phyloP scores from a whole-genome alignment of 2,329 filamentous ascomycete genomes.

The Ophiosphaerella narmari region DNA sequence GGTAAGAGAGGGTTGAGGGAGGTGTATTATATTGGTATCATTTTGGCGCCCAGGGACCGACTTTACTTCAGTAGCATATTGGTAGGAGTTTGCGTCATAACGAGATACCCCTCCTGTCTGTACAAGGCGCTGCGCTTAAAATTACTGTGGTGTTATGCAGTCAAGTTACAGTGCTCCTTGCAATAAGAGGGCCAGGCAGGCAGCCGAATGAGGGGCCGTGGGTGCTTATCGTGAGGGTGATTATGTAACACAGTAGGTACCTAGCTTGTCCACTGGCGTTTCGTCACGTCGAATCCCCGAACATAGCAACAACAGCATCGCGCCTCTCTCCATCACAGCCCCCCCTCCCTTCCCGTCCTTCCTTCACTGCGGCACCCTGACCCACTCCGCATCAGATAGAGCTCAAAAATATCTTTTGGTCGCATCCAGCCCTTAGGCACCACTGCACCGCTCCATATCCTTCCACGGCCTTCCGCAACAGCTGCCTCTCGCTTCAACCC shows the following conservation, averaged over 20 bases:
- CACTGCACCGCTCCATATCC: slow-evolving; percentile 44
- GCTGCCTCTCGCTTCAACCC: slow-evolving; percentile 26
- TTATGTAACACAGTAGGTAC: not conserved
- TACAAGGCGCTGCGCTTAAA: not conserved
- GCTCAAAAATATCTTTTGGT: slow-evolving; percentile 14
- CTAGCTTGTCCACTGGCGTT: slow-evolving; percentile 13
- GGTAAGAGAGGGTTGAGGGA: not conserved
- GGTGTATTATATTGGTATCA: slow-evolving; percentile 13
- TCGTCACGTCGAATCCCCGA: slow-evolving; percentile 31
- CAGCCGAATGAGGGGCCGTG: slow-evolving; percentile 10
- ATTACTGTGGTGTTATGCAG: not conserved
- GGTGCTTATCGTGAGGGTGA: slow-evolving; percentile 7
- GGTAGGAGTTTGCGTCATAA: slow-evolving; percentile 31
- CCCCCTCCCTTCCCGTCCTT: slow-evolving; percentile 34
- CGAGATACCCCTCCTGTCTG: slow-evolving; percentile 36
- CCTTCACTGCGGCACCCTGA: slow-evolving; percentile 30
- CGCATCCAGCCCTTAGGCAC: slow-evolving; percentile 33
- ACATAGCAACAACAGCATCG: slow-evolving; percentile 31
- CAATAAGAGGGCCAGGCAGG: not conserved
- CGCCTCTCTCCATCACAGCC: slow-evolving; percentile 39
- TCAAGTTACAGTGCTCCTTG: too few relatives aligned
- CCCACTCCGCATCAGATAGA: slow-evolving; percentile 15
- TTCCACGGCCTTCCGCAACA: slow-evolving; percentile 42
- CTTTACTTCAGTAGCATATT: slow-evolving; percentile 9
- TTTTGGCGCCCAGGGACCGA: slow-evolving; percentile 7